These are phyloP conservation scores for Moesziomyces parantarcticus DNA, from an alignment of 1,284 basidiomycete genomes.

Conservation along the genomic window DNA sequence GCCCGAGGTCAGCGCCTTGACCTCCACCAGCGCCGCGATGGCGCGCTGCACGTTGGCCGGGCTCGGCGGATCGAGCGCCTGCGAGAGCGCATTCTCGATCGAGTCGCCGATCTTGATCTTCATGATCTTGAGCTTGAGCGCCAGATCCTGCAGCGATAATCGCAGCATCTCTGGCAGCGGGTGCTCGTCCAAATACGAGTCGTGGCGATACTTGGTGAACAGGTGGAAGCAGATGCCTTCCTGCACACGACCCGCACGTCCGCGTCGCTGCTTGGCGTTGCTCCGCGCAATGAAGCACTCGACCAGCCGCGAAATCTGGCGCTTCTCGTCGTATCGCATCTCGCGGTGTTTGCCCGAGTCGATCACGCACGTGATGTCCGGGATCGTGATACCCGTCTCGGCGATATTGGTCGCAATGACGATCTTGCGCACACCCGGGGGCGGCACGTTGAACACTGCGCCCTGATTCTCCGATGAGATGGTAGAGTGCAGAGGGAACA, in stretches of 20 bases:
- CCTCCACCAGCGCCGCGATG: constrained; percentile 89
- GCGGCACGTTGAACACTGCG: constrained; percentile 88
- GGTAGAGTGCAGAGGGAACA: constrained; percentile 91
- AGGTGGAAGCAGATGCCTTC: constrained; percentile 93
- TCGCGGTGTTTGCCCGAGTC: constrained; percentile 87
- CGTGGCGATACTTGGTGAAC: constrained; percentile 88
- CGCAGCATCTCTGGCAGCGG: constrained; percentile 96
- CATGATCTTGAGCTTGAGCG: constrained; percentile 96
- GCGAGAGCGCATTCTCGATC: constrained; percentile 88
- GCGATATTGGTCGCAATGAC: constrained; percentile 82
- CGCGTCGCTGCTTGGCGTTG: constrained; percentile 91
- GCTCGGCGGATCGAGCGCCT: constrained; percentile 89
- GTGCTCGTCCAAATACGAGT: constrained; percentile 83
- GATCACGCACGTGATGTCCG: constrained; percentile 97
- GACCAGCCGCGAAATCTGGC: constrained; percentile 90
- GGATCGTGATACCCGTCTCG: constrained; percentile 96
- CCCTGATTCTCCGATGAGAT: constrained; percentile 79
- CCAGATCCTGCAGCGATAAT: constrained; percentile 91
- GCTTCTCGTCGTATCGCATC: constrained; percentile 87
- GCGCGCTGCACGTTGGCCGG: constrained; percentile 90
- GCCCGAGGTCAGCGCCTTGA: constrained; percentile 82
- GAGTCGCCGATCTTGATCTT: constrained; percentile 82
- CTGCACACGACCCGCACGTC: constrained; percentile 92
- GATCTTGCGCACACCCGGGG: constrained; percentile 83
- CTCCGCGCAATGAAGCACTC: constrained; percentile 93